Evolutionary conservation across 768 basidiomycete genomes (phyloP), one percentile per base, ranked within the genome.

Genomic region (Naganishia antarctica): DNA sequence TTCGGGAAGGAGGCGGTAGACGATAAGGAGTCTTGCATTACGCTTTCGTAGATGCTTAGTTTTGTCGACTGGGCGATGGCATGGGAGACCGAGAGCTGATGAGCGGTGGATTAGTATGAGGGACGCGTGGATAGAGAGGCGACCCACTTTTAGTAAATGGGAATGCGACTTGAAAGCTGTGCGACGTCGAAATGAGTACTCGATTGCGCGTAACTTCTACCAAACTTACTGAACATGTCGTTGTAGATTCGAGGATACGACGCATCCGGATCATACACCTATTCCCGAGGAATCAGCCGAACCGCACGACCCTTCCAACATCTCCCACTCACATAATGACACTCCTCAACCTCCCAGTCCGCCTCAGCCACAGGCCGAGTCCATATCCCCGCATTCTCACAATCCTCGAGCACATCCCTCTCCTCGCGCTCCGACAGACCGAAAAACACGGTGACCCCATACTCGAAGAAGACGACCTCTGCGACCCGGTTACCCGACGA

Each of bases 41-140:
- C 84, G 3, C 86, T 81, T 77, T 97, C 93, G 73, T 90, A 93
- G 68, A 86, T 86, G 4, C 89, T 90, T 4, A 97, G 83, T 21
- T 96, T 86, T 0, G 91, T 94, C 0, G 91, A 93, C 76, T 97
- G 93, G 2, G 91, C 93, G 25, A 96, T 83, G 2, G 91, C 93
- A 68, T 97, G 93, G 0, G 93, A 85, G 59, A 97, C 86, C n/a
- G 92, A 92, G 18, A 97, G 82, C 71, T 92, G 73, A 9, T 70
- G 64, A 28, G 70, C 34, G 15, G 34, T 7, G 34, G 34, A 37
- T 37, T 37, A 37, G 34, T 37, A 68, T 29, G 11, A 47, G 12
- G 21, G 18, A 7, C 21, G 28, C n/a, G n/a, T 28, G 29, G 23
- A 6, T 6, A 13, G 18, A 12, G 15, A 44, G 32, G 37, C 16